These are phyloP conservation scores for Apiospora malaysiana DNA, from an alignment of 2,329 filamentous ascomycete species.

Conservation along the genomic window DNA sequence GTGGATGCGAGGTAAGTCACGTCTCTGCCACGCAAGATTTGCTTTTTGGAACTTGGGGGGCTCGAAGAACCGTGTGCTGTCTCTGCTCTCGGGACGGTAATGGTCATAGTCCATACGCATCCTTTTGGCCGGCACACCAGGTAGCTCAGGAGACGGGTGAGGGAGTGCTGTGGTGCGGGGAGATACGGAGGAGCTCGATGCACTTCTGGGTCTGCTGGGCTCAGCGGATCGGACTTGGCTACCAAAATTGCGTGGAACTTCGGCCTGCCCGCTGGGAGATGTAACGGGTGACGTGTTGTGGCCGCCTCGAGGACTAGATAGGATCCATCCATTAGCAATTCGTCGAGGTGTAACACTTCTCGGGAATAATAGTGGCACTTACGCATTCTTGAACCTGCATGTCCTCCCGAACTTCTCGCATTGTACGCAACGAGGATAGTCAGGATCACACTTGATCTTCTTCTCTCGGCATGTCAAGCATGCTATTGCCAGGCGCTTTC, in stretches of 20 bases:
- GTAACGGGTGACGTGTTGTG: constrained; percentile 63
- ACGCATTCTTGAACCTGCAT: constrained; percentile 88
- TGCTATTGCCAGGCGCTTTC: constrained; percentile 85
- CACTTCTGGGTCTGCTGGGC: constrained; percentile 46
- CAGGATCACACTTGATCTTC: constrained; percentile 96
- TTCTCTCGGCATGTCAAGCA: constrained; percentile 93
- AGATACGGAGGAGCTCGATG: constrained; percentile 55
- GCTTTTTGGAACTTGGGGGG: constrained; percentile 45
- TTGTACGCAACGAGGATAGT: constrained; percentile 84
- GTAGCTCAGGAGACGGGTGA: constrained; percentile 39
- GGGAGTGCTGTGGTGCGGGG: constrained; percentile 46
- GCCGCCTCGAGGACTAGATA: constrained; percentile 59
- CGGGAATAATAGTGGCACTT: constrained; percentile 48
- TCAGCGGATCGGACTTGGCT: constrained; percentile 43
- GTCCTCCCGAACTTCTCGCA: constrained; percentile 89
- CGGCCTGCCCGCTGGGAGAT: constrained; percentile 54
- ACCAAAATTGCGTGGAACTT: constrained; percentile 47
- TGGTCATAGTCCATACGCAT: constrained; percentile 54
- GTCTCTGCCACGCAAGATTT: constrained; percentile 45
- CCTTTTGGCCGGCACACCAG: constrained; percentile 52
- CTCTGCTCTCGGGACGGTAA: constrained; percentile 44
- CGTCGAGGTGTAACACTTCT: neutral
- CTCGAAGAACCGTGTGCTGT: constrained; percentile 36
- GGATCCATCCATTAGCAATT: neutral
- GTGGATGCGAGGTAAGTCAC: constrained; percentile 54